phyloP scores from a whole-genome alignment of 2,329 filamentous ascomycete species.

The Xenosphaeropsis pyriputrescens region DNA sequence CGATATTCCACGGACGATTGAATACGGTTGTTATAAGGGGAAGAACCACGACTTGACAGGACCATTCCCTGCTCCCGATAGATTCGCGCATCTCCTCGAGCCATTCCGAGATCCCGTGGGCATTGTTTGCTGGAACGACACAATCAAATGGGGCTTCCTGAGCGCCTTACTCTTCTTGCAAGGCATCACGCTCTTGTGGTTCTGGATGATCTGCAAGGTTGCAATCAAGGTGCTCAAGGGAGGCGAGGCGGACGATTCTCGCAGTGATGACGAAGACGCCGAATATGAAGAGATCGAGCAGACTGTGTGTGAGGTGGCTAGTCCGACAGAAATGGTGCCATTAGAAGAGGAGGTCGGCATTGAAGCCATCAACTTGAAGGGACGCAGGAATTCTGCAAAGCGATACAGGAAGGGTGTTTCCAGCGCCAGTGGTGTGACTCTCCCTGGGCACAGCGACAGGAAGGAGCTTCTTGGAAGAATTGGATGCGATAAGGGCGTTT shows the following conservation, averaged over 20 bases:
- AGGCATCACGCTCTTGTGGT: constrained; percentile 72
- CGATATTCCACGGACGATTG: constrained; percentile 46
- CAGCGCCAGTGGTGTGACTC: constrained; percentile 16
- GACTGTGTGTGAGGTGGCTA: background rate
- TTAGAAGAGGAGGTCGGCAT: constrained; percentile 66
- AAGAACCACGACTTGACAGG: constrained; percentile 36
- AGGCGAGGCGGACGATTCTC: constrained; percentile 64
- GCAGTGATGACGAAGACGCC: constrained; percentile 63
- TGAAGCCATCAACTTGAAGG: constrained; percentile 52
- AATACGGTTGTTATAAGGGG: constrained; percentile 57
- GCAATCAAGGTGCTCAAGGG: constrained; percentile 69
- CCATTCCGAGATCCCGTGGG: constrained; percentile 61
- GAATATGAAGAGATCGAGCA: constrained; percentile 19
- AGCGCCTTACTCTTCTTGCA: constrained; percentile 65
- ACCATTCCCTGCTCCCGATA: constrained; percentile 32
- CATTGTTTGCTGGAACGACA: constrained; percentile 64
- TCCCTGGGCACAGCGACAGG: constrained; percentile 14
- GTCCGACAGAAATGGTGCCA: constrained; percentile 13
- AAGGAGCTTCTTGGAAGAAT: constrained; percentile 20
- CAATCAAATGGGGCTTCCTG: constrained; percentile 66
- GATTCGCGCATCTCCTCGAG: constrained; percentile 50
- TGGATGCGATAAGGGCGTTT: constrained; percentile 19
- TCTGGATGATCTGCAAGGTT: constrained; percentile 73
- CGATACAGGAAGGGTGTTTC: constrained; percentile 14
- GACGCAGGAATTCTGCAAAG: constrained; percentile 14